These are phyloP conservation scores for Nicotiana sylvestris DNA, from an alignment of 257 asterid genomes.

Conservation along the genomic window DNA sequence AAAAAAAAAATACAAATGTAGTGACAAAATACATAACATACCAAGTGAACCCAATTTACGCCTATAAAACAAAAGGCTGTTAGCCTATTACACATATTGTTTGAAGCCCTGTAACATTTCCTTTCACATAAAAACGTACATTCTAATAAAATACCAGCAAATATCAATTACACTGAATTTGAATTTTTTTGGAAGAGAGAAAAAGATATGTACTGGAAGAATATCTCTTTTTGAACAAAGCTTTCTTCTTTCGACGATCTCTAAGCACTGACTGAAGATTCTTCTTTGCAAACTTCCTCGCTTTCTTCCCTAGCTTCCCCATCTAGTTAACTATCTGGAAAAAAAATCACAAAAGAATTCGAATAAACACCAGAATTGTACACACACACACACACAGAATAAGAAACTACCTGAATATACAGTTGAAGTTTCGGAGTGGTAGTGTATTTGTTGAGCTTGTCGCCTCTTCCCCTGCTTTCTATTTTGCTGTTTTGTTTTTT, in stretches of 20 bases:
- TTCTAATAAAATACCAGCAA: not conserved
- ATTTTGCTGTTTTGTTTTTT: not conserved
- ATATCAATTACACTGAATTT: not conserved
- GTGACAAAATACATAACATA: not conserved
- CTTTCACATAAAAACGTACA: not conserved
- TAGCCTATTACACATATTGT: not conserved
- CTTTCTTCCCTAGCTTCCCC: conserved; percentile 94
- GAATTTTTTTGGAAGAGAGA: not conserved
- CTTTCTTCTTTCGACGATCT: conserved; percentile 64
- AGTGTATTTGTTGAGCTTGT: not conserved
- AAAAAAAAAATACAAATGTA: not conserved
- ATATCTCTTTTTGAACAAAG: conserved; percentile 58
- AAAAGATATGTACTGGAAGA: conserved; percentile 32
- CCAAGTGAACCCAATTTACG: not conserved
- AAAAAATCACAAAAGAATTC: not conserved
- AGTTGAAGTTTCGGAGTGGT: not conserved
- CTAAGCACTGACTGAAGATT: conserved; percentile 76
- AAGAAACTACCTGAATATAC: not conserved
- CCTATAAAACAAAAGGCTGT: not conserved
- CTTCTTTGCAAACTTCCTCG: conserved; percentile 92
- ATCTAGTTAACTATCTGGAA: conserved; percentile 17
- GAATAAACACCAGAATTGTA: not conserved
- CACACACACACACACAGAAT: not conserved
- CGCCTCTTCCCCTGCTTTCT: not conserved
- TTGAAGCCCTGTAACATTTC: not conserved